Percentiles rank a stretch among this genome's conserved stretches.
Evolutionary conservation across 169 alveolate genomes (phyloP).

Genomic region (Miamiensis avidus): DNA sequence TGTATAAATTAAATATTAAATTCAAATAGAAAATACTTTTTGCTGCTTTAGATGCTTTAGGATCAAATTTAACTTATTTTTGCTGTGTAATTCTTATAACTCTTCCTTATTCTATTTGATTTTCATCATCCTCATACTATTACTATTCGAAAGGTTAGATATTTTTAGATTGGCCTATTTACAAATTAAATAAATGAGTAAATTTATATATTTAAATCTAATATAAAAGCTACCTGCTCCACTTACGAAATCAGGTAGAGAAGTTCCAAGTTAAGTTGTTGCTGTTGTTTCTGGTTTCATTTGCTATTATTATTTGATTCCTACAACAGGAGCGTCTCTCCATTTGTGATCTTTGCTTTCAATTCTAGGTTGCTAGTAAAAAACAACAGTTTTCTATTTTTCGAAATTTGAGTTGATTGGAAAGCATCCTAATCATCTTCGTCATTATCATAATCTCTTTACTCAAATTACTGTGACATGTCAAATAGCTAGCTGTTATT

Average conservation of each 20-base stretch:
- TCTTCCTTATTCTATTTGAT: neutral
- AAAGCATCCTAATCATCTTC: neutral
- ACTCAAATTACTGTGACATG: neutral
- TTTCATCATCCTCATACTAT: neutral
- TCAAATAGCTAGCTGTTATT: neutral
- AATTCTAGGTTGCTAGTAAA: conserved; percentile 37
- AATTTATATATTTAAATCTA: too few relatives aligned
- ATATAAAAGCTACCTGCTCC: neutral
- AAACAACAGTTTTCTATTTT: conserved; percentile 22
- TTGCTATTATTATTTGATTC: conserved; percentile 9
- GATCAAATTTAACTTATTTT: too few relatives aligned
- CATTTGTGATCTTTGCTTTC: conserved; percentile 70
- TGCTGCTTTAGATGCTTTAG: too few relatives aligned
- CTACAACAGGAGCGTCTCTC: conserved; percentile 74
- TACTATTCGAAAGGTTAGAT: neutral
- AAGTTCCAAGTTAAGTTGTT: neutral
- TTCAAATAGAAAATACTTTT: too few relatives aligned
- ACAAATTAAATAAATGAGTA: neutral
- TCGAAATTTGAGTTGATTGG: neutral
- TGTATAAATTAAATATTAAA: too few relatives aligned
- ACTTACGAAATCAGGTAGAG: neutral
- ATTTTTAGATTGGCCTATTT: neutral
- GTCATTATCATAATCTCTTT: neutral
- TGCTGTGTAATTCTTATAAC: neutral
- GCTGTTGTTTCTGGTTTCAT: neutral